Evolutionary conservation across 2,329 filamentous ascomycete genomes (phyloP).

Genomic region (Aspergillus hortae): DNA sequence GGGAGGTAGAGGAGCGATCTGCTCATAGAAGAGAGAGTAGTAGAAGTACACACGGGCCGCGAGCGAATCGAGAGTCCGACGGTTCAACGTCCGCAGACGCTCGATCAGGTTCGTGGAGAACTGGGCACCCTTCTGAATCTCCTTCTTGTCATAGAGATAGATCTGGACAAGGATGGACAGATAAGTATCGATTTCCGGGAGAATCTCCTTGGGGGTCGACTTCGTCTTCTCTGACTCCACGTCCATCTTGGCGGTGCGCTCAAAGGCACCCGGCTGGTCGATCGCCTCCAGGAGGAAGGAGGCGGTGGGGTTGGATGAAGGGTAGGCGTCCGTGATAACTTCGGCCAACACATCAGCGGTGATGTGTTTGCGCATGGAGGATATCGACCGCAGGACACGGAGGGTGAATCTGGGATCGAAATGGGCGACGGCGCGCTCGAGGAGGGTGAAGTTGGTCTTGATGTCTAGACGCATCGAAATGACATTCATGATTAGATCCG

Average conservation of each 20-base stretch:
- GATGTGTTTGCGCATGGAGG: constrained; percentile 87
- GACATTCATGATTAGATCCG: constrained; percentile 1
- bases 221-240: constrained; percentile 67
- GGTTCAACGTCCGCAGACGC: constrained; percentile 83
- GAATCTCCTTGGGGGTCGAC: constrained; percentile 64
- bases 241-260: constrained; percentile 70
- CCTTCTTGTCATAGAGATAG: constrained; percentile 79
- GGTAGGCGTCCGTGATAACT: constrained; percentile 77
- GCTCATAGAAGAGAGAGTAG: constrained; percentile 92
- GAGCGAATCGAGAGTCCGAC: constrained; percentile 87
- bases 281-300: constrained; percentile 68
- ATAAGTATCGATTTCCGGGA: constrained; percentile 87
- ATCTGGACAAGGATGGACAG: constrained; percentile 83
- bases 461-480: constrained; percentile 62
- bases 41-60: constrained; percentile 98
- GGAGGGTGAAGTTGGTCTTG: constrained; percentile 84
- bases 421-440: constrained; percentile 85
- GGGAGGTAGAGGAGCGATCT: constrained; percentile 79
- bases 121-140: constrained; percentile 72
- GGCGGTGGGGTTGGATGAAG: constrained; percentile 62
- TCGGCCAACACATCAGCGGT: constrained; percentile 76
- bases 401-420: constrained; percentile 96
- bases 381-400: constrained; percentile 89
- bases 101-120: constrained; percentile 83
- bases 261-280: constrained; percentile 62